phyloP scores from a whole-genome alignment of 129 eudicot species.

The Mikania micrantha region DNA sequence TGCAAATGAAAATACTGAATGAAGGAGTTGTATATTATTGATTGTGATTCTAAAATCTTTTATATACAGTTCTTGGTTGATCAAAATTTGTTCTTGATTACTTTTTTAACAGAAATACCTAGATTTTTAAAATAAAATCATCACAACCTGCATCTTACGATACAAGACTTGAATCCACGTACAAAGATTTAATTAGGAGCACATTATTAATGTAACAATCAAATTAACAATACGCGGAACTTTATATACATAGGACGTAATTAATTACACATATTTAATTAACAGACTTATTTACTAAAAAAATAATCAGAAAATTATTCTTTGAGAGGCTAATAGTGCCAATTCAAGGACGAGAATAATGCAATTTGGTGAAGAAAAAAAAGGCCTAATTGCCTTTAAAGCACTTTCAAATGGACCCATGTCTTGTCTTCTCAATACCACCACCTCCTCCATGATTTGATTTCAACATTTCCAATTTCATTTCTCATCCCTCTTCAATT shows the following conservation, averaged over 20 bases:
- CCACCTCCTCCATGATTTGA: constrained; percentile 47
- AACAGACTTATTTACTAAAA: neutral
- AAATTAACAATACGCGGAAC: neutral
- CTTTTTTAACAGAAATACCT: too few species aligned
- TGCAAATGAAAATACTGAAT: too few species aligned
- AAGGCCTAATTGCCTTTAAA: constrained; percentile 38
- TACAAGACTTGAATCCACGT: too few species aligned
- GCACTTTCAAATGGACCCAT: constrained; percentile 77
- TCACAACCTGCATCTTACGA: too few species aligned
- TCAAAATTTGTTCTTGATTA: too few species aligned
- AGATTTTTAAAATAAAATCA: too few species aligned
- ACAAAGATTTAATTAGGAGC: too few species aligned
- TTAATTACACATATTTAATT: too few species aligned
- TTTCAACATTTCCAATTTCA: constrained; percentile 13
- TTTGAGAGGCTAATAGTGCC: constrained; percentile 39
- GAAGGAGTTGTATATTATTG: too few species aligned
- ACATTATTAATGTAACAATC: too few species aligned
- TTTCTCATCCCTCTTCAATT: constrained; percentile 43
- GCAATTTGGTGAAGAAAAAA: constrained; percentile 49
- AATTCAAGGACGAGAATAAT: constrained; percentile 48
- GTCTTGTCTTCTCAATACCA: constrained; percentile 47
- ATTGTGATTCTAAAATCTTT: too few species aligned
- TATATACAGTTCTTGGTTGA: too few species aligned
- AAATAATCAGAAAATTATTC: constrained; percentile 7
- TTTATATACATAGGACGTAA: neutral